These are phyloP conservation scores for Arthrobotrys sinensis DNA, from an alignment of 2,329 filamentous ascomycete genomes.

Conservation along the genomic window DNA sequence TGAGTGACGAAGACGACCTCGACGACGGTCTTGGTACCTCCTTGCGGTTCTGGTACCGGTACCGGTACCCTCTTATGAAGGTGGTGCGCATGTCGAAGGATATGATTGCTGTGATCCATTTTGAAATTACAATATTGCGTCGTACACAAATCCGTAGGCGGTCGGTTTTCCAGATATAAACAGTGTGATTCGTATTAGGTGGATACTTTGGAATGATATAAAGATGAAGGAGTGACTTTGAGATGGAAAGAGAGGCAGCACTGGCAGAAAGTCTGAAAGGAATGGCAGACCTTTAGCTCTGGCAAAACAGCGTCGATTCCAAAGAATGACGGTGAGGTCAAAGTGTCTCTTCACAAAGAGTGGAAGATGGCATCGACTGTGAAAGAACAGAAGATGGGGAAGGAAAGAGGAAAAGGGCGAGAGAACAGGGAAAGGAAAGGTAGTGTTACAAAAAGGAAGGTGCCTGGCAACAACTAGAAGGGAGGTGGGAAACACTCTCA, in stretches of 20 bases:
- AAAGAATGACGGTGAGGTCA: slow-evolving; percentile 56
- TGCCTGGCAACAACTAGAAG: slow-evolving; percentile 29
- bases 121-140: slow-evolving; percentile 38
- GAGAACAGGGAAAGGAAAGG: slow-evolving; percentile 52
- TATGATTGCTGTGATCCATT: slow-evolving; percentile 59
- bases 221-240: slow-evolving; percentile 47
- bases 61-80: slow-evolving; percentile 45
- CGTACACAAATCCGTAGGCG: slow-evolving; percentile 40
- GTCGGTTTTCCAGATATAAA: slow-evolving; percentile 41
- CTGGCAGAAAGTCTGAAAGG: slow-evolving; percentile 60
- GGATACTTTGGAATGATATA: slow-evolving; percentile 28
- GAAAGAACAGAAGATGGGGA: slow-evolving; percentile 40
- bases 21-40: slow-evolving; percentile 57
- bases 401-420: slow-evolving; percentile 40
- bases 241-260: slow-evolving; percentile 53
- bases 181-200: slow-evolving; percentile 23
- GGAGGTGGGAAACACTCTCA: slow-evolving; percentile 56
- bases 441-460: slow-evolving; percentile 56
- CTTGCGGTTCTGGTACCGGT: slow-evolving; percentile 39
- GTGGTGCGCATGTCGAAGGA: slow-evolving; percentile 54
- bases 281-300: slow-evolving; percentile 60
- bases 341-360: slow-evolving; percentile 51
- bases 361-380: slow-evolving; percentile 58
- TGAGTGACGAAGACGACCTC: slow-evolving; percentile 60
- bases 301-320: slow-evolving; percentile 57